Percentiles rank a stretch among this genome's conserved stretches.
Conservation (phyloP, 768 basidiomycete species). For the Pleurotus platypus region DNA sequence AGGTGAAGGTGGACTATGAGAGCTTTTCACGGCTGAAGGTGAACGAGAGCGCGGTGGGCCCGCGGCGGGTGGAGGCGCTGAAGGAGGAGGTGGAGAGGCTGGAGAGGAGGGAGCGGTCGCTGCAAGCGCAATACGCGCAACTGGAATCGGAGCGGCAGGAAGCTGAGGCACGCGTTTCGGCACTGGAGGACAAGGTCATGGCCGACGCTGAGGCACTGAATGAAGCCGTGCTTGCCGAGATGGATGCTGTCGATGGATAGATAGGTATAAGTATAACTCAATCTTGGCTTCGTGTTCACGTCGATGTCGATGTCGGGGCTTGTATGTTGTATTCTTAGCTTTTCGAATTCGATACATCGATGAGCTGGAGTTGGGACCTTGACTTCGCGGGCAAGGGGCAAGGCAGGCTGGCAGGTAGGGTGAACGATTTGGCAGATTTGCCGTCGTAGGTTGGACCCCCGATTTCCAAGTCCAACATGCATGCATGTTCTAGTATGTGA, state of each 20-base stretch:
- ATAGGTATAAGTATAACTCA: slow-evolving; percentile 4
- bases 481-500: too few relatives aligned
- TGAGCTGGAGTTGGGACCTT: too few relatives aligned
- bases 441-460: too few relatives aligned
- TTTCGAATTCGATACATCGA: neutral
- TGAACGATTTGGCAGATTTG: too few relatives aligned
- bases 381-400: too few relatives aligned
- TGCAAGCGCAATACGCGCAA: slow-evolving; percentile 86
- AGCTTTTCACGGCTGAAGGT: slow-evolving; percentile 72
- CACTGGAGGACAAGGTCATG: slow-evolving; percentile 85
- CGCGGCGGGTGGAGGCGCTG: slow-evolving; percentile 71
- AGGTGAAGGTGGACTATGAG: slow-evolving; percentile 66
- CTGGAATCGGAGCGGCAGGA: slow-evolving; percentile 68
- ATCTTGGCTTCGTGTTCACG: neutral
- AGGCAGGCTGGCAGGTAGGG: too few relatives aligned
- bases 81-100: slow-evolving; percentile 85
- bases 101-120: slow-evolving; percentile 66
- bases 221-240: slow-evolving; percentile 67
- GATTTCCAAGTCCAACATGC: too few relatives aligned
- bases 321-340: slow-evolving; percentile 7
- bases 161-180: slow-evolving; percentile 50
- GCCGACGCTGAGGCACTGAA: slow-evolving; percentile 79
- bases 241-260: slow-evolving; percentile 35
- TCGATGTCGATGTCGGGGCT: neutral
- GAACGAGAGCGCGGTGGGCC: slow-evolving; percentile 75